Conservation (phyloP, 2,329 filamentous ascomycete species). For the Hirsutella rhossiliensis region DNA sequence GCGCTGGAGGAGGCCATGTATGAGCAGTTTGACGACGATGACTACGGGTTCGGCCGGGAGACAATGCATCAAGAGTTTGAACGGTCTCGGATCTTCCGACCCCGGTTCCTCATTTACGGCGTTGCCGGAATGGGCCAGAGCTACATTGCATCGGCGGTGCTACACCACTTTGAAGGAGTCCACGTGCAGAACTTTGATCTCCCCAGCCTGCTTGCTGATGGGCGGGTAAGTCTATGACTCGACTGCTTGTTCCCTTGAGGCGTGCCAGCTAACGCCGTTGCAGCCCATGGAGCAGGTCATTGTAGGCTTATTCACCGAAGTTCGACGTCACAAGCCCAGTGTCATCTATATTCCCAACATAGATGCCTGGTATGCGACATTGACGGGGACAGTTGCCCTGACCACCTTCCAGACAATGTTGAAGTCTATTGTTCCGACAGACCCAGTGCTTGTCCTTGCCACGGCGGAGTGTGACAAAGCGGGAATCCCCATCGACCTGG, state of each 20-base stretch:
- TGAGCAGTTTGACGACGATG: conserved; percentile 71
- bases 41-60: conserved; percentile 77
- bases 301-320: conserved; percentile 82
- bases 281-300: conserved; percentile 74
- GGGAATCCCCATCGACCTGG: conserved; percentile 48
- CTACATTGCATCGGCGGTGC: conserved; percentile 72
- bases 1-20: conserved; percentile 90
- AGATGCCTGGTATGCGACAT: conserved; percentile 67
- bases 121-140: conserved; percentile 82
- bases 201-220: conserved; percentile 74
- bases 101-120: conserved; percentile 76
- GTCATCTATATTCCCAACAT: conserved; percentile 91
- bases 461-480: conserved; percentile 61
- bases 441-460: conserved; percentile 80
- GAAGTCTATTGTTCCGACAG: conserved; percentile 73
- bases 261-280: not conserved
- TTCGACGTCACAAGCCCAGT: conserved; percentile 87
- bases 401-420: conserved; percentile 77
- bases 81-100: conserved; percentile 74
- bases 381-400: conserved; percentile 53
- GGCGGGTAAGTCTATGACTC: conserved; percentile 43
- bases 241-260: not conserved
- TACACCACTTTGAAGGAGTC: conserved; percentile 86
- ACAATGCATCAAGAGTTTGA: conserved; percentile 69
- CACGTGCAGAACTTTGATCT: conserved; percentile 94